Evolutionary conservation across 2,329 filamentous ascomycete genomes (phyloP).

Genomic region (Grosmannia clavigera): DNA sequence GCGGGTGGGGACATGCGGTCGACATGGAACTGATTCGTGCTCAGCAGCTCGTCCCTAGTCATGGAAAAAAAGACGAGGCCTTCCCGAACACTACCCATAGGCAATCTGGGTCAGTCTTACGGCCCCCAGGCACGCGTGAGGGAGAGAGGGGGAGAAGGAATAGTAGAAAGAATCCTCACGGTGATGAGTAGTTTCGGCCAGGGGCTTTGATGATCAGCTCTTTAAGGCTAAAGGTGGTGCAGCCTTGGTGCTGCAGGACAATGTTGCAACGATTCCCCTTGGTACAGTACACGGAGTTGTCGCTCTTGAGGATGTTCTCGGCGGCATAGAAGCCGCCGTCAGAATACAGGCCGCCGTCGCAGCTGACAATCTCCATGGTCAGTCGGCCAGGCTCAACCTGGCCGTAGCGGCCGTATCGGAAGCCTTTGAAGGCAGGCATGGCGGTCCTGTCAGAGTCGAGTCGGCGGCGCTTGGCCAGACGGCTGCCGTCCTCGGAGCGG

Average conservation of each 20-base stretch:
- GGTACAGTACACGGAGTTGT: slow-evolving; percentile 80
- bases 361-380: slow-evolving; percentile 79
- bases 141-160: neutral
- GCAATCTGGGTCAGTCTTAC: too few species aligned
- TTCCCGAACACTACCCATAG: slow-evolving; percentile 57
- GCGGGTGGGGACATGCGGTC: neutral
- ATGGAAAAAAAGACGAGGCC: slow-evolving; percentile 88
- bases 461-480: slow-evolving; percentile 56
- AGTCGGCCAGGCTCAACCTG: slow-evolving; percentile 74
- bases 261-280: slow-evolving; percentile 82
- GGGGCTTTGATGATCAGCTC: slow-evolving; percentile 84
- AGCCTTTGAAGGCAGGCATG: slow-evolving; percentile 35
- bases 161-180: slow-evolving; percentile 43
- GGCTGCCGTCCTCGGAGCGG: slow-evolving; percentile 18
- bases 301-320: slow-evolving; percentile 74
- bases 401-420: slow-evolving; percentile 75
- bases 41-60: slow-evolving; percentile 61
- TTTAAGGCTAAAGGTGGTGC: slow-evolving; percentile 68
- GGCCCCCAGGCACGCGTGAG: neutral
- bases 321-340: slow-evolving; percentile 51
- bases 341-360: slow-evolving; percentile 65
- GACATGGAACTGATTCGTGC: slow-evolving; percentile 58
- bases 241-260: slow-evolving; percentile 67
- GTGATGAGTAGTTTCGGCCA: slow-evolving; percentile 66
- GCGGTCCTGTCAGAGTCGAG: slow-evolving; percentile 48